Conservation (phyloP, 495 filamentous ascomycete species). For the Penicillium longicatenatum region DNA sequence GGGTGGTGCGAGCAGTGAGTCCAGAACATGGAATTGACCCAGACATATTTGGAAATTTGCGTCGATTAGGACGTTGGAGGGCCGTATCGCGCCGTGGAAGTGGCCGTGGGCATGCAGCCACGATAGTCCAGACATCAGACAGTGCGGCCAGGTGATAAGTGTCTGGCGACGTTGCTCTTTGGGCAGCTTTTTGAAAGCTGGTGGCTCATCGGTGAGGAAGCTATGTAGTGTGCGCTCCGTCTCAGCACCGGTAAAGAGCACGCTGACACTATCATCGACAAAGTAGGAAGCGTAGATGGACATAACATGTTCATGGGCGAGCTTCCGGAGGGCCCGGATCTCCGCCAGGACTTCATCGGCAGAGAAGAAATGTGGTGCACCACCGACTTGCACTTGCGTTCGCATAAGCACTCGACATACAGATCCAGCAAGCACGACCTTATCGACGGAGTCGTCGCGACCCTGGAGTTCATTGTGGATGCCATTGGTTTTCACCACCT, state of each 20-base stretch:
- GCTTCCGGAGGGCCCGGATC: conserved; percentile 58
- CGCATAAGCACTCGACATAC: conserved; percentile 61
- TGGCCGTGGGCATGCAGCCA: conserved; percentile 75
- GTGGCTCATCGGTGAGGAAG: conserved; percentile 70
- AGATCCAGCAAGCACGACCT: conserved; percentile 57
- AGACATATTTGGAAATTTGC: conserved; percentile 70
- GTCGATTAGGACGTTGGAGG: conserved; percentile 80
- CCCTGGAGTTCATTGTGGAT: conserved; percentile 47
- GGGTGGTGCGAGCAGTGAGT: conserved; percentile 53
- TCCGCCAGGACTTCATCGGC: conserved; percentile 70
- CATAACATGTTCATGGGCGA: conserved; percentile 80
- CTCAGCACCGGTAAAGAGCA: conserved; percentile 71
- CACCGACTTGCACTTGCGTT: conserved; percentile 67
- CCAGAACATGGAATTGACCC: conserved; percentile 68
- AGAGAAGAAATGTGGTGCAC: conserved; percentile 57
- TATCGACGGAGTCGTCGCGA: conserved; percentile 60
- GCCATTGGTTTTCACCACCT: conserved; percentile 58
- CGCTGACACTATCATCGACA: conserved; percentile 69
- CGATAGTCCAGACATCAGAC: conserved; percentile 74
- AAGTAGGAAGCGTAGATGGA: conserved; percentile 81
- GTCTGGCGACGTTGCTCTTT: conserved; percentile 70
- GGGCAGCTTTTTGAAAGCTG: conserved; percentile 66
- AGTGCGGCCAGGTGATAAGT: conserved; percentile 85
- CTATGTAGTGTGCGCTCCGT: conserved; percentile 72
- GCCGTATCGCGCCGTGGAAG: conserved; percentile 78